Conservation (phyloP, 768 basidiomycete genomes). For the Lenzites betulinus region DNA sequence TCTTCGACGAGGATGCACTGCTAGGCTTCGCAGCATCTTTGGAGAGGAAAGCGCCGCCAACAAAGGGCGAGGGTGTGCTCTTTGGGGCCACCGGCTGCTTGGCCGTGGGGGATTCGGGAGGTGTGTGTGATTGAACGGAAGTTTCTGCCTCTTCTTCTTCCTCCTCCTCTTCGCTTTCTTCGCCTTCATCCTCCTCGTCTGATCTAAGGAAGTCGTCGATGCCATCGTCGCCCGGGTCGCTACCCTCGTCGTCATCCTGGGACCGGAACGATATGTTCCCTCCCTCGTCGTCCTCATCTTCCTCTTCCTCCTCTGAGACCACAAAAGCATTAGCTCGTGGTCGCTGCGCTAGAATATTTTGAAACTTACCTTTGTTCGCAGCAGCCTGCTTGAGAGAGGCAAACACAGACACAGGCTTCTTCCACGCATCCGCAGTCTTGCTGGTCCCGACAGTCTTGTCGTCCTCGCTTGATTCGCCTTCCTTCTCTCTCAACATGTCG, state of each 20-base stretch:
- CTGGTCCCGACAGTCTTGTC: slow-evolving; percentile 15
- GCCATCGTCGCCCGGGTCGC: slow-evolving; percentile 27
- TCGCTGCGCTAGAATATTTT: not conserved
- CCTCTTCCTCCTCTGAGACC: not conserved
- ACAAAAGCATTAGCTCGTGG: not conserved
- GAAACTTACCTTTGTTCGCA: not conserved
- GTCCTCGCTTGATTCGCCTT: slow-evolving; percentile 8
- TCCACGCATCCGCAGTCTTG: slow-evolving; percentile 15
- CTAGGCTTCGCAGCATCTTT: not conserved
- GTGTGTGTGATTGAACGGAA: slow-evolving; percentile 26
- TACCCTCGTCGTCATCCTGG: slow-evolving; percentile 15
- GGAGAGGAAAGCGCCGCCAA: not conserved
- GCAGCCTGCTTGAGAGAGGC: slow-evolving; percentile 11
- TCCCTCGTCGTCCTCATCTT: slow-evolving; percentile 1
- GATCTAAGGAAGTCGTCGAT: slow-evolving; percentile 30
- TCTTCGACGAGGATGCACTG: not conserved
- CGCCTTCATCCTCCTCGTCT: slow-evolving; percentile 30
- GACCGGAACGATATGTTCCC: slow-evolving; percentile 6
- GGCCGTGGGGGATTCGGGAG: slow-evolving; percentile 15
- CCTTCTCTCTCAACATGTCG: slow-evolving; percentile 54
- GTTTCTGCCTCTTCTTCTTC: slow-evolving; percentile 30
- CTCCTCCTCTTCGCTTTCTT: slow-evolving; percentile 27
- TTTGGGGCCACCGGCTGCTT: slow-evolving; percentile 25
- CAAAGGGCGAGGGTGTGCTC: not conserved
- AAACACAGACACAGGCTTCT: slow-evolving; percentile 26